Base-by-base conservation (phyloP, 805 yeast species). In the Starmerella lactis-condensi region DNA sequence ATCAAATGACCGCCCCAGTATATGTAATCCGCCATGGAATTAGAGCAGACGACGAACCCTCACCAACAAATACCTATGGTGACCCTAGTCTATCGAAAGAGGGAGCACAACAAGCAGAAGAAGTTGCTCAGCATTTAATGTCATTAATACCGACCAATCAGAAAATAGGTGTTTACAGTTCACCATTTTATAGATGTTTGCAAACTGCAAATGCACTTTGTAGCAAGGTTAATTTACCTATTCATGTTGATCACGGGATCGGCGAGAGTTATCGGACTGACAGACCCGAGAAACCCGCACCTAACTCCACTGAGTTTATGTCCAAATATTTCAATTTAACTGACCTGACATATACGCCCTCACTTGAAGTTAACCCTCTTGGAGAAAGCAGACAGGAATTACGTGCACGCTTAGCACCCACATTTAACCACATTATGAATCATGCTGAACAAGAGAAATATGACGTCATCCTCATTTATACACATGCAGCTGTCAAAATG, bases 401-500 rank as follows among this genome's bases (percentile, higher is more conserved):
- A 21, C 72, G 72, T 40, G 52, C 53, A 4, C 64, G 98, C 39
- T 67, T 77, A 39, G 40, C 50, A 15, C 25, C 33, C 6, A 75
- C 79, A 36, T 58, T 83, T 62, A 39, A 50, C 0, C 47, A 47
- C 22, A 69, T 85, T 42, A 52, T 79, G 2, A 67, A 72, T 2
- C 34, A 33, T 24, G 59, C 56, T 30, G 60, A 78, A 32, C 75
- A 73, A 39, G 36, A 45, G 6, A 56, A 62, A 36, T 57, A 69
- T 20, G 68, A 71, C 22, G 60, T 70, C 0, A 58, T 89, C 6
- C 45, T 89, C 15, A 56, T 85, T n/a, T 72, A 79, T 17, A 72
- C 93, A 4, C 96, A 89, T 54, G 98, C 96, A 1, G 95, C 96
- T 3, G 66, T 91, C 4, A 79, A 81, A 51, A 79, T 82, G 37